phyloP scores from a whole-genome alignment of 116 monocot genomes.

The Cymodocea nodosa region DNA sequence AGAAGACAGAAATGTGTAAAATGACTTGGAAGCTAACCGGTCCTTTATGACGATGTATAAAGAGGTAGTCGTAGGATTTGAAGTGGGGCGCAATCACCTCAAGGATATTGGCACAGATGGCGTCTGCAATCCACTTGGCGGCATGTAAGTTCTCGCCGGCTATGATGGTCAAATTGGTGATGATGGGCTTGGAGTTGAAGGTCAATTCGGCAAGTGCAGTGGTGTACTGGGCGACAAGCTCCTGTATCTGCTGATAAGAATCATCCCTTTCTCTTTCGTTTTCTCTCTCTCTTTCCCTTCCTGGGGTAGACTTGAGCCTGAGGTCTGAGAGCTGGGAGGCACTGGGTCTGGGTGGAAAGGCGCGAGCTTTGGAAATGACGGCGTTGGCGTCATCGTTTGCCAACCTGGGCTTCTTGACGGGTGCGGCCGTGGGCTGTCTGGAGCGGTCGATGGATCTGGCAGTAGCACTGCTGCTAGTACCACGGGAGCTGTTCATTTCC shows the following conservation, averaged over 20 bases:
- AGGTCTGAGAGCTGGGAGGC: conserved; percentile 1
- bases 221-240: conserved; percentile 77
- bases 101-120: conserved; percentile 73
- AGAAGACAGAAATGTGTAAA: neutral
- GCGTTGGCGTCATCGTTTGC: conserved; percentile 2
- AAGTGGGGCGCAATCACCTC: conserved; percentile 35
- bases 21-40: too few species aligned
- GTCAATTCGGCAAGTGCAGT: conserved; percentile 86
- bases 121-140: conserved; percentile 65
- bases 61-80: too few species aligned
- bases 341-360: conserved; percentile 5
- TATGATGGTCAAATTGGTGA: conserved; percentile 96
- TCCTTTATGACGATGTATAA: too few species aligned
- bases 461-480: neutral
- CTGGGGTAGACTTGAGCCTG: conserved; percentile 11
- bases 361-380: conserved; percentile 8
- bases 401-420: conserved; percentile 48
- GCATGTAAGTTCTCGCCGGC: conserved; percentile 93
- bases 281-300: too few species aligned
- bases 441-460: conserved; percentile 35
- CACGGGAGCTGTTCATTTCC: conserved; percentile 71
- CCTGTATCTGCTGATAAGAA: conserved; percentile 26
- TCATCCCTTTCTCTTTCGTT: conserved; percentile 19
- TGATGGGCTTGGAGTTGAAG: conserved; percentile 98
- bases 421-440: conserved; percentile 10